Base-by-base conservation (phyloP, 2,329 filamentous ascomycete species). In the Aspergillus hortae region DNA sequence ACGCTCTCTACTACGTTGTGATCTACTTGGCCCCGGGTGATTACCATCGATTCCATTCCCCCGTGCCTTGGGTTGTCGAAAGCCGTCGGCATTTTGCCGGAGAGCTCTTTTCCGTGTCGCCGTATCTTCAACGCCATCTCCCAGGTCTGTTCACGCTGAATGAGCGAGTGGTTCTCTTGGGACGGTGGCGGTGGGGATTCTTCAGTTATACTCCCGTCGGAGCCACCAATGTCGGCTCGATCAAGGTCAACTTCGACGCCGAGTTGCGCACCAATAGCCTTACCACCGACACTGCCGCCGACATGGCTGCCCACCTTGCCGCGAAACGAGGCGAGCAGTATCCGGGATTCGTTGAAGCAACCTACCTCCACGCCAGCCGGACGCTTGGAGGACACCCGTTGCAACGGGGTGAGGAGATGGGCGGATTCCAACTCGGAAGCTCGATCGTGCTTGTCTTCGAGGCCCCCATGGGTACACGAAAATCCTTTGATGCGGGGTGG, bases 31-130 rank as follows among this genome's bases (percentile, higher is more conserved):
- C 95, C 0, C 94, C 94, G 0, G 94, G 94, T 46, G 95, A 99
- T 76, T 99, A 99, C 75, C 94, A 99, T 75, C 89, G 92, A 58
- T 99, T 97, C 78, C 95, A 99, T 76, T 95, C 90, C 1, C 94
- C 94, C 0, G 87, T 90, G 2, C 88, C 90, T 61, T 99, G 94
- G 94, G 91, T 99, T 14, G 94, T 94, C 32, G 89, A 96, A 73
- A 86, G 86, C 59, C 86, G 95, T 41, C 89, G 94, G n/a, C 94
- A 99, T 75, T 99, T 99, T 68, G 92, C 94, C 0, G 94, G 94
- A 52, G 95, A 99, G 72, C 80, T 99, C 7, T 99, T 89, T 78
- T 92, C 88, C 49, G 94, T 99, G 4, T 95, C 90, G 0, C 94
- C 94, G 0, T 99, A 96, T 72, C 82, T 99, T 11, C 92, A 96